Percentiles rank a stretch among this genome's conserved stretches.
These are phyloP conservation scores for Aspergillus unguis DNA, from an alignment of 2,329 filamentous ascomycete genomes.

Conservation along the genomic window DNA sequence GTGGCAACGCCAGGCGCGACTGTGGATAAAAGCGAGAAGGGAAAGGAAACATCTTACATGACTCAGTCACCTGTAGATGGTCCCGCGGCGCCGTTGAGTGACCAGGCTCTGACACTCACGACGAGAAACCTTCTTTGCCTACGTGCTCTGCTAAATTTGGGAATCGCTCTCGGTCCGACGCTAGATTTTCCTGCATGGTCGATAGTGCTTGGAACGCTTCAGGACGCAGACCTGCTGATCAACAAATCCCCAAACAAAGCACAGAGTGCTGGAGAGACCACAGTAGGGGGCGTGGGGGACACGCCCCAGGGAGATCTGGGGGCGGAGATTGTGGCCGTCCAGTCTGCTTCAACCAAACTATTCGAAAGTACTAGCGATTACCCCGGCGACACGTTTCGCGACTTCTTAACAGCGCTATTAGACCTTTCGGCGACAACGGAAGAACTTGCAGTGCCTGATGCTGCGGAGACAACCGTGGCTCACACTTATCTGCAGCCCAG, in stretches of 20 bases:
- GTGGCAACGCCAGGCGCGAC: slow-evolving; percentile 18
- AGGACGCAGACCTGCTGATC: slow-evolving; percentile 87
- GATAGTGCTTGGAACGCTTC: slow-evolving; percentile 86
- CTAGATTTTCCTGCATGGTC: slow-evolving; percentile 75
- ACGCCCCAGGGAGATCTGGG: slow-evolving; percentile 62
- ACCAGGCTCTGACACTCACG: slow-evolving; percentile 59
- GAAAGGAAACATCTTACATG: slow-evolving; percentile 25
- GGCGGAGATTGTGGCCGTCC: slow-evolving; percentile 80
- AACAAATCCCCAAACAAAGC: slow-evolving; percentile 41
- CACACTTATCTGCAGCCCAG: slow-evolving; percentile 22
- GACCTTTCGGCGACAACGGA: slow-evolving; percentile 55
- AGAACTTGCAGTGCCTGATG: slow-evolving; percentile 47
- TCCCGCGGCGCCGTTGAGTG: slow-evolving; percentile 37
- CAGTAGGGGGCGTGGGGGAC: slow-evolving; percentile 40
- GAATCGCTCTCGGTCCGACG: slow-evolving; percentile 88
- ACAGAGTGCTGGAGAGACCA: slow-evolving; percentile 27
- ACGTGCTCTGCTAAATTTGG: slow-evolving; percentile 86
- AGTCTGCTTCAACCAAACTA: slow-evolving; percentile 78
- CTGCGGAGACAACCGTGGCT: slow-evolving; percentile 55
- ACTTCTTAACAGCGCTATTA: slow-evolving; percentile 73
- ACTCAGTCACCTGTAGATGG: slow-evolving; percentile 27
- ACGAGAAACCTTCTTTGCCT: slow-evolving; percentile 88
- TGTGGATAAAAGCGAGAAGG: slow-evolving; percentile 30
- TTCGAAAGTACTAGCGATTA: slow-evolving; percentile 93
- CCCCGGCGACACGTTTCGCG: slow-evolving; percentile 74